Evolutionary conservation across 1,139 yeast species (phyloP).

Genomic region (Torulaspora pretoriensis): DNA sequence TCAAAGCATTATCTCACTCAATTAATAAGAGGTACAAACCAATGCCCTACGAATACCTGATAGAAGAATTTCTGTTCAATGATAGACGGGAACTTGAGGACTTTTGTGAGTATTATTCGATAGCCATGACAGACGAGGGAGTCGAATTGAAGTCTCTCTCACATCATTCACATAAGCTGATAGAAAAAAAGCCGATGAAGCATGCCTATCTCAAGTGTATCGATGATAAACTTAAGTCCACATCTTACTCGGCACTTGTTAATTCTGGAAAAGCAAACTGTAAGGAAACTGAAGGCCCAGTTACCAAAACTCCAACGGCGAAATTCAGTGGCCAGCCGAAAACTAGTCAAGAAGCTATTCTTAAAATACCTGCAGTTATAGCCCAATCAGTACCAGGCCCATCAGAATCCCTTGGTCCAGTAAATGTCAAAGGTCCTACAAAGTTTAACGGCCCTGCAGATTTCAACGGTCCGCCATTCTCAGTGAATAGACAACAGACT

Average conservation of each 20-base stretch:
- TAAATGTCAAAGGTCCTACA: too few species aligned
- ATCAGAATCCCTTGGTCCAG: too few species aligned
- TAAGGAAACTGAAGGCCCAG: background rate
- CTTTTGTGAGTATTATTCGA: constrained; percentile 63
- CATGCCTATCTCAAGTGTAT: constrained; percentile 57
- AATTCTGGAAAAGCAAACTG: constrained; percentile 35
- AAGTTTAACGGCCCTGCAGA: too few species aligned
- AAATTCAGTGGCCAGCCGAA: background rate
- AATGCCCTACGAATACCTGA: constrained; percentile 47
- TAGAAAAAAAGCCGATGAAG: constrained; percentile 45
- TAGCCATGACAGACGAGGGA: constrained; percentile 44
- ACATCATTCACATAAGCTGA: constrained; percentile 41
- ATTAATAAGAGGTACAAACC: constrained; percentile 72
- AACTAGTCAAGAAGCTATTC: background rate
- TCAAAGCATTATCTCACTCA: constrained; percentile 63
- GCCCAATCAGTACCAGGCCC: too few species aligned
- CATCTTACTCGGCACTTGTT: constrained; percentile 32
- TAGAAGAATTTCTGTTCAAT: constrained; percentile 62
- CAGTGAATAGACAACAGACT: background rate
- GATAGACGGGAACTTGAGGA: constrained; percentile 46
- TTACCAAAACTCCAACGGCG: too few species aligned
- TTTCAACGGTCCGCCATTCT: too few species aligned
- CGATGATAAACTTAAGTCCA: constrained; percentile 43
- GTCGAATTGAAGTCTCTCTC: constrained; percentile 59
- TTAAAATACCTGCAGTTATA: too few species aligned